A percentile compares a stretch with the other conserved stretches of the same genome.
Conservation (phyloP, 140 eudicot species). For the Erigeron philadelphicus region DNA sequence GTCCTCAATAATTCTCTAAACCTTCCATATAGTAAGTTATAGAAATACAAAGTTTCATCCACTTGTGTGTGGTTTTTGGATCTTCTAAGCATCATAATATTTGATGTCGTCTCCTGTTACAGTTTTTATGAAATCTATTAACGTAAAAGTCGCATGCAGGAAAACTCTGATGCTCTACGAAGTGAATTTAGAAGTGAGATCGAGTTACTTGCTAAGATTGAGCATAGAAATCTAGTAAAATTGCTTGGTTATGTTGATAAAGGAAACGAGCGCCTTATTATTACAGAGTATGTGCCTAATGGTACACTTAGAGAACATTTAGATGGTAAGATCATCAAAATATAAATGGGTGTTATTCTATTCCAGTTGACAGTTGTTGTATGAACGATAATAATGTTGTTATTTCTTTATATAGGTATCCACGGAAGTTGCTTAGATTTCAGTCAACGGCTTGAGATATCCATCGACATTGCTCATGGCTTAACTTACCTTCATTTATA, state of each 20-base stretch:
- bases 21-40: neutral
- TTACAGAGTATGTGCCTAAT: constrained; percentile 83
- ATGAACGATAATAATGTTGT: constrained; percentile 18
- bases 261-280: constrained; percentile 84
- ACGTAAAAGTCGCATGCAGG: constrained; percentile 40
- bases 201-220: constrained; percentile 83
- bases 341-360: neutral
- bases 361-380: constrained; percentile 6
- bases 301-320: constrained; percentile 96
- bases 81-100: neutral
- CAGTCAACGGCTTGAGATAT: constrained; percentile 80
- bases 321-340: constrained; percentile 62
- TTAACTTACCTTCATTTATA: constrained; percentile 85
- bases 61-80: neutral
- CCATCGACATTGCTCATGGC: constrained; percentile 89
- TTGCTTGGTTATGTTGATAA: constrained; percentile 87
- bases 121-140: neutral
- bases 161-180: constrained; percentile 58
- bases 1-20: neutral
- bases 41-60: neutral
- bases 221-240: constrained; percentile 82
- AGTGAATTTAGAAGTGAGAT: constrained; percentile 81
- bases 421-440: constrained; percentile 79
- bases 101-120: neutral
- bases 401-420: constrained; percentile 38